Percentiles rank a stretch among this genome's conserved stretches.
Conservation (phyloP, 345 rosid genomes). For the Syzygium aqueum region DNA sequence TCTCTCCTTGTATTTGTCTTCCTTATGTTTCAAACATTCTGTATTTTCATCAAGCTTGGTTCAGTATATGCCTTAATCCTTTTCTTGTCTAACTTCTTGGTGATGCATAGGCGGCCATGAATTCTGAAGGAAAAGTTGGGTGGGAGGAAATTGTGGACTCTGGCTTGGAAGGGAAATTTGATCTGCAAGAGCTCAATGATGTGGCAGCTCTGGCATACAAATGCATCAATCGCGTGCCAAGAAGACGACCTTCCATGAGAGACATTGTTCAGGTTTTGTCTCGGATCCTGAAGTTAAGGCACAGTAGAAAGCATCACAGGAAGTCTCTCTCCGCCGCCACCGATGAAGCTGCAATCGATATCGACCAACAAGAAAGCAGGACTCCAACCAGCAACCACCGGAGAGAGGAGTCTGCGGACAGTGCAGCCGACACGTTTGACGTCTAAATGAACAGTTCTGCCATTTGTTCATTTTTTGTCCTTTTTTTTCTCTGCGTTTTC, state of each 20-base stretch:
- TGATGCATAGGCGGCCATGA: conserved; percentile 75
- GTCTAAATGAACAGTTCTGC: conserved; percentile 16
- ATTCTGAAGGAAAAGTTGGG: conserved; percentile 69
- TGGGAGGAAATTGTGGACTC: conserved; percentile 98
- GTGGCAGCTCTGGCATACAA: conserved; percentile 86
- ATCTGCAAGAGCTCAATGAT: conserved; percentile 70
- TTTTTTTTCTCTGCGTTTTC: neutral
- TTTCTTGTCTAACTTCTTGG: neutral
- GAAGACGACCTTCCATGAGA: conserved; percentile 88
- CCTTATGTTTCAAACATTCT: neutral
- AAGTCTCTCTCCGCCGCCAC: conserved; percentile 29
- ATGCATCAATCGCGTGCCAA: conserved; percentile 62
- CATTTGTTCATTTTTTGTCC: conserved; percentile 4
- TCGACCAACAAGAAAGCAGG: conserved; percentile 29
- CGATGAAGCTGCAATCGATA: conserved; percentile 37
- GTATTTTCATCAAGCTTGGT: neutral
- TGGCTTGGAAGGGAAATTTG: conserved; percentile 63
- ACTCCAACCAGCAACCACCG: conserved; percentile 28
- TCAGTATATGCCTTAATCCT: neutral
- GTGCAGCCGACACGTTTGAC: conserved; percentile 40
- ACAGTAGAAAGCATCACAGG: conserved; percentile 48
- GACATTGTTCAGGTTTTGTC: conserved; percentile 86
- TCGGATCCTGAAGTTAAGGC: conserved; percentile 58
- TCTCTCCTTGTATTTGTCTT: neutral
- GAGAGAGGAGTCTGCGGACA: conserved; percentile 72